These are phyloP conservation scores for Cladosporium sp. DNA, from an alignment of 2,329 filamentous ascomycete genomes.

Conservation along the genomic window DNA sequence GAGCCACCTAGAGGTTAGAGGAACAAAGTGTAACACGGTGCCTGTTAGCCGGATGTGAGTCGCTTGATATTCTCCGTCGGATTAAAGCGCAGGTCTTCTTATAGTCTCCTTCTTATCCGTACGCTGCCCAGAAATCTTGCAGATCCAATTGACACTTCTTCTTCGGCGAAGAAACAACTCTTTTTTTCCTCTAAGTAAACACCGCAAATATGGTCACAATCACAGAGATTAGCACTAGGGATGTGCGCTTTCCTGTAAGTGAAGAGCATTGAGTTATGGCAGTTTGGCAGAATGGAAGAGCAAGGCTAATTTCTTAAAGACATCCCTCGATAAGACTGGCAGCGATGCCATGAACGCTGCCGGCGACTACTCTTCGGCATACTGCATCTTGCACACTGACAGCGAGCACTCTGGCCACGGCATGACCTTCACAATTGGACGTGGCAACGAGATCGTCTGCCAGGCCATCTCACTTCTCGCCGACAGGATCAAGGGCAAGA, in stretches of 20 bases:
- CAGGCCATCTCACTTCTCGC: conserved; percentile 77
- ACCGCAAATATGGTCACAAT: conserved; percentile 48
- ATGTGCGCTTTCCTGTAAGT: conserved; percentile 53
- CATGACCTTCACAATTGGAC: conserved; percentile 85
- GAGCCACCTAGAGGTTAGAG: neutral
- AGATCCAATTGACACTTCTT: neutral
- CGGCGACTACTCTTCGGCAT: conserved; percentile 90
- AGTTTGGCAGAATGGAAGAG: too few species aligned
- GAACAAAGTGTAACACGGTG: conserved; percentile 9
- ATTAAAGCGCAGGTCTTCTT: neutral
- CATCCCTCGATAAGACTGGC: conserved; percentile 94
- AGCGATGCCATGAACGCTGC: conserved; percentile 97
- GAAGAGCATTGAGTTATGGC: conserved; percentile 18
- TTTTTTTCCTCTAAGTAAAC: conserved; percentile 6
- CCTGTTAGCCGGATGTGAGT: conserved; percentile 11
- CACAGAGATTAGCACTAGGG: conserved; percentile 48
- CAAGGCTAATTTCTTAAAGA: conserved; percentile 41
- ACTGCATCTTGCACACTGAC: conserved; percentile 86
- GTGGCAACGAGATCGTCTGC: conserved; percentile 91
- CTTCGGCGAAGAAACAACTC: neutral
- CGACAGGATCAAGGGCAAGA: conserved; percentile 72
- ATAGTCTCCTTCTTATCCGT: neutral
- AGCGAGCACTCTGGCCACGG: conserved; percentile 71
- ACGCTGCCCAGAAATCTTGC: neutral
- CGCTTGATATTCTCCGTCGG: conserved; percentile 12